phyloP scores from a whole-genome alignment of 306 rosid genomes.

The Cyclanthera cordifolia region DNA sequence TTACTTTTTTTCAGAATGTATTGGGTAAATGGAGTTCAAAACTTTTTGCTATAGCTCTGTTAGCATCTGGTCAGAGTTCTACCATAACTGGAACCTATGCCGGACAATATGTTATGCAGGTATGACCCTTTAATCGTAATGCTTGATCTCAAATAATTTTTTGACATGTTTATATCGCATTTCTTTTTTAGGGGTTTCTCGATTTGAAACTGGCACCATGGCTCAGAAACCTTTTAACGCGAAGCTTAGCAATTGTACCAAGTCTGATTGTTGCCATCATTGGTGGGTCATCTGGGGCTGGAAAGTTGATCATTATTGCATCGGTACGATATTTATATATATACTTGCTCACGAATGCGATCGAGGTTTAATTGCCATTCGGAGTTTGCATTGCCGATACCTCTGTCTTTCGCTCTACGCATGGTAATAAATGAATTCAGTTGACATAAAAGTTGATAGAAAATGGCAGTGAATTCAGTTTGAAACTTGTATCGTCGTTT shows the following conservation, averaged over 20 bases:
- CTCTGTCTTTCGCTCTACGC: too few species aligned
- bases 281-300: slow-evolving; percentile 94
- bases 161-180: neutral
- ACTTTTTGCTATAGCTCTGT: slow-evolving; percentile 79
- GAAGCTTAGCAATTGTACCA: slow-evolving; percentile 85
- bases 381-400: neutral
- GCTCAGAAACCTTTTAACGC: slow-evolving; percentile 74
- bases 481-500: too few species aligned
- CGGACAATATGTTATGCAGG: slow-evolving; percentile 99
- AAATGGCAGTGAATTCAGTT: too few species aligned
- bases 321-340: slow-evolving; percentile 71
- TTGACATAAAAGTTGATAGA: too few species aligned
- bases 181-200: slow-evolving; percentile 62
- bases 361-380: neutral
- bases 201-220: slow-evolving; percentile 68
- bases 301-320: slow-evolving; percentile 77
- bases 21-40: slow-evolving; percentile 96
- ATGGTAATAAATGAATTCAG: too few species aligned
- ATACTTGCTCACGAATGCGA: neutral
- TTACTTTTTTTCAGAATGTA: slow-evolving; percentile 49
- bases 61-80: slow-evolving; percentile 98
- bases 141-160: neutral
- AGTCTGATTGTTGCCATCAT: slow-evolving; percentile 78
- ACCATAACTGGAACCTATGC: slow-evolving; percentile 98
- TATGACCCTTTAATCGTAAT: slow-evolving; percentile 22